A percentile compares a stretch with the other conserved stretches of the same genome.
Conservation (phyloP, 768 basidiomycete genomes). For the Xerocomellus chrysenteron region DNA sequence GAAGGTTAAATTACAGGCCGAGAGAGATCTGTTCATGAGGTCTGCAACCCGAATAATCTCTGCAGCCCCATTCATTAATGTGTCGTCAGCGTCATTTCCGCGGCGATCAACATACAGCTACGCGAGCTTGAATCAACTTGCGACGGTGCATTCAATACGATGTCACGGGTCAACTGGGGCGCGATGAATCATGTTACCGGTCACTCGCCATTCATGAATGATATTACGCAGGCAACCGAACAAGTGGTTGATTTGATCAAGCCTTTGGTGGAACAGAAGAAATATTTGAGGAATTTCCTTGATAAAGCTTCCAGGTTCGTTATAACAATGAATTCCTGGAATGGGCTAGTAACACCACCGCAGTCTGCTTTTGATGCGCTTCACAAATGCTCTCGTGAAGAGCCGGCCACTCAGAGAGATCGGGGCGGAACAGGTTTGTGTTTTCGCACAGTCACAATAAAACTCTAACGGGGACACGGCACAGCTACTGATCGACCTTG, state of each 20-base stretch:
- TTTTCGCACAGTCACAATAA: not conserved
- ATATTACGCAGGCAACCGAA: conserved; percentile 72
- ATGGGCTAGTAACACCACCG: not conserved
- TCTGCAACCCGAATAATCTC: conserved; percentile 33
- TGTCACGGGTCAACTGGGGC: conserved; percentile 79
- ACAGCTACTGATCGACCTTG: conserved; percentile 88
- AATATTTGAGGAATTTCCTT: conserved; percentile 87
- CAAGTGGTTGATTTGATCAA: conserved; percentile 75
- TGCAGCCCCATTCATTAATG: not conserved
- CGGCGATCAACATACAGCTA: conserved; percentile 75
- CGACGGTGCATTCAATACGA: conserved; percentile 74
- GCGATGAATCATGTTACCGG: conserved; percentile 82
- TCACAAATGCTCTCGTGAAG: conserved; percentile 86
- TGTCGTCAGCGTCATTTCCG: conserved; percentile 69
- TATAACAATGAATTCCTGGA: not conserved
- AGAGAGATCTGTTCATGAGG: conserved; percentile 90
- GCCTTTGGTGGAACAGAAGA: conserved; percentile 89
- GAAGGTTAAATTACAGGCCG: conserved; percentile 76
- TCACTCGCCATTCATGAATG: conserved; percentile 76
- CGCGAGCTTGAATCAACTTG: conserved; percentile 83
- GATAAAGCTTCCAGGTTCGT: conserved; percentile 89
- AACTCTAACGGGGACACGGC: conserved; percentile 7
- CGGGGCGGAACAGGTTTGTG: conserved; percentile 86
- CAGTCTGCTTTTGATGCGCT: conserved; percentile 81
- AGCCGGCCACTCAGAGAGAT: conserved; percentile 90